Evolutionary conservation across 768 basidiomycete species (phyloP), one percentile per base, ranked within the genome.

Genomic region (Phallus indusiatus): DNA sequence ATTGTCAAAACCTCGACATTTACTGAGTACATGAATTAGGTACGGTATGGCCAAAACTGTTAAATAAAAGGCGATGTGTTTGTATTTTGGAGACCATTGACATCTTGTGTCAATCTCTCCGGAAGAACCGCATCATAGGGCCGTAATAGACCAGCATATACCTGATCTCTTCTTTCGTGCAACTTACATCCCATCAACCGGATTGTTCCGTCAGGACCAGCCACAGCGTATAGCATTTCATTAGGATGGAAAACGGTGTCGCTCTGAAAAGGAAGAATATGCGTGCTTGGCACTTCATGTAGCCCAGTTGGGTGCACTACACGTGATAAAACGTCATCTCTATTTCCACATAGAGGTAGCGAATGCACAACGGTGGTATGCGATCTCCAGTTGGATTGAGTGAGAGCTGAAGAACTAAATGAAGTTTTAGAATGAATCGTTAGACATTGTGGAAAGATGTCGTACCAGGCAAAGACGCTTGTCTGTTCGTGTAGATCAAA

Each of bases 401-500:
- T 80, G 36, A 85, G 75, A 47, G 81, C 75, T n/a, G 86, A 87
- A 16, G 82, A 77, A 1, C 84, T 84, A 61, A 7, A 8, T 46
- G 33, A 46, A 17, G 60, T 7, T n/a, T 37, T 34, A 58, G 47
- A 35, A 28, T 28, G 28, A 8, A 17, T 55, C 49, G 14, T 56
- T 12, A 59, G 28, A 52, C 34, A 6, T 14, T 34, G 9, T 5
- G 18, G 18, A 28, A 47, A 24, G 17, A 50, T 33, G 35, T 34
- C 33, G 22, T 35, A 37, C 18, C 83, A 80, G 21, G 90, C 92
- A 69, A 95, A 90, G 17, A 97, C 86, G 42, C 84, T 82, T 0
- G 90, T 80, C 54, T 85, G 80, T 10, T 86, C 76, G 71, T 99
- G 96, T 1, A 90, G 84, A 63, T 96, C 93, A 64, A 98, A 88